Percentiles rank a stretch among this genome's conserved stretches.
These are phyloP conservation scores for Geopyxis carbonaria DNA, from an alignment of 495 filamentous ascomycete genomes.

Conservation along the genomic window DNA sequence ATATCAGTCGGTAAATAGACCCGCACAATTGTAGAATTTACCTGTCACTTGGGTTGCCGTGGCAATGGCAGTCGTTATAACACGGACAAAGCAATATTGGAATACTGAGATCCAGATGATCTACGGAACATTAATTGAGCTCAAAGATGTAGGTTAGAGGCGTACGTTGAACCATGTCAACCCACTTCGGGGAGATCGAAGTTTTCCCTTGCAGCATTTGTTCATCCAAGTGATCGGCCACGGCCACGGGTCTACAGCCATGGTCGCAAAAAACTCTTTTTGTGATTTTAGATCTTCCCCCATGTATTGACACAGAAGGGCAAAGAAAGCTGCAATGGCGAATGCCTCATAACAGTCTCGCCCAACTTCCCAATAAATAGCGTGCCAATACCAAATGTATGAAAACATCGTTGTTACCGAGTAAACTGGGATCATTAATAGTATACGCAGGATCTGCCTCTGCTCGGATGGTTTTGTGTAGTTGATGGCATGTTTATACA, in stretches of 20 bases:
- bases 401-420: slow-evolving; percentile 60
- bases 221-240: slow-evolving; percentile 55
- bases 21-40: neutral
- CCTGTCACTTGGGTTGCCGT: slow-evolving; percentile 52
- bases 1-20: neutral
- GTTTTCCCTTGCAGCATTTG: slow-evolving; percentile 47
- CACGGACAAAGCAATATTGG: slow-evolving; percentile 77
- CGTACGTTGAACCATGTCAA: slow-evolving; percentile 80
- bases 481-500: slow-evolving; percentile 61
- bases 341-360: slow-evolving; percentile 81
- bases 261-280: slow-evolving; percentile 68
- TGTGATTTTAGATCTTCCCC: slow-evolving; percentile 65
- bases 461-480: slow-evolving; percentile 73
- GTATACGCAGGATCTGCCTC: slow-evolving; percentile 78
- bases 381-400: slow-evolving; percentile 60
- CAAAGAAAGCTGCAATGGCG: slow-evolving; percentile 78
- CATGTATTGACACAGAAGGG: slow-evolving; percentile 71
- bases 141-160: slow-evolving; percentile 13
- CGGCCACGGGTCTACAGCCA: slow-evolving; percentile 56
- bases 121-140: slow-evolving; percentile 30
- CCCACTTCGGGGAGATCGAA: slow-evolving; percentile 62
- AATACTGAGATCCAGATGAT: slow-evolving; percentile 76
- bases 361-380: slow-evolving; percentile 60
- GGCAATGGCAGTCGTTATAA: slow-evolving; percentile 67
- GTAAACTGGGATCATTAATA: slow-evolving; percentile 83